phyloP scores from a whole-genome alignment of 108 stramenopile genomes.

The Nitzschia sp. region DNA sequence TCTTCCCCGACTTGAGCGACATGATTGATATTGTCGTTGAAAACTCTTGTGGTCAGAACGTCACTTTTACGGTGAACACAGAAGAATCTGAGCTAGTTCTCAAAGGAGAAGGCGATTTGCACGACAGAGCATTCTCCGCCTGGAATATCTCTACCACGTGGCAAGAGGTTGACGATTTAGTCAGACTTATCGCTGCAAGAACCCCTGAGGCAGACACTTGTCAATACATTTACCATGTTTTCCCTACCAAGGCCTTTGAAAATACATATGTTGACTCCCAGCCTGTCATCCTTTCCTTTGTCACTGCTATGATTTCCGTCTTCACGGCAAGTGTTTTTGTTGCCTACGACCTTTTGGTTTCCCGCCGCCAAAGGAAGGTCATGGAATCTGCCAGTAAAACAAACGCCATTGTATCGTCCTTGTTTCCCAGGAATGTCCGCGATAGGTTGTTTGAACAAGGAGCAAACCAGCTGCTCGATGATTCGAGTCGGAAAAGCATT shows the following conservation, averaged over 20 bases:
- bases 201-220: conserved; percentile 13
- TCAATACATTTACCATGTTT: conserved; percentile 23
- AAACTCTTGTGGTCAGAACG: conserved; percentile 40
- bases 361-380: conserved; percentile 35
- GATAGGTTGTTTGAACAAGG: conserved; percentile 3
- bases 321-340: conserved; percentile 17
- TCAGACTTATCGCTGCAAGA: background rate
- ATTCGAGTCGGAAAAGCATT: no score
- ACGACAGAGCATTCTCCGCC: conserved; percentile 40
- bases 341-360: conserved; percentile 37
- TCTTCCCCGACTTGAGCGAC: background rate
- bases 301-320: conserved; percentile 43
- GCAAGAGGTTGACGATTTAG: background rate
- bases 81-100: conserved; percentile 30
- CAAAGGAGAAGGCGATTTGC: conserved; percentile 52
- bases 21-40: conserved; percentile 35
- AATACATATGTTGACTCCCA: conserved; percentile 4
- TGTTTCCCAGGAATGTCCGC: conserved; percentile 31
- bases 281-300: conserved; percentile 32
- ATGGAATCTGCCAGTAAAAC: conserved; percentile 26
- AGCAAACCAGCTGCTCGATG: background rate
- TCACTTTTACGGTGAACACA: conserved; percentile 45
- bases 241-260: conserved; percentile 16
- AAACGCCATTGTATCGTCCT: conserved; percentile 37
- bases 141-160: background rate